Conservation (phyloP, 805 yeast species). For the Saccharomycopsis amapae region DNA sequence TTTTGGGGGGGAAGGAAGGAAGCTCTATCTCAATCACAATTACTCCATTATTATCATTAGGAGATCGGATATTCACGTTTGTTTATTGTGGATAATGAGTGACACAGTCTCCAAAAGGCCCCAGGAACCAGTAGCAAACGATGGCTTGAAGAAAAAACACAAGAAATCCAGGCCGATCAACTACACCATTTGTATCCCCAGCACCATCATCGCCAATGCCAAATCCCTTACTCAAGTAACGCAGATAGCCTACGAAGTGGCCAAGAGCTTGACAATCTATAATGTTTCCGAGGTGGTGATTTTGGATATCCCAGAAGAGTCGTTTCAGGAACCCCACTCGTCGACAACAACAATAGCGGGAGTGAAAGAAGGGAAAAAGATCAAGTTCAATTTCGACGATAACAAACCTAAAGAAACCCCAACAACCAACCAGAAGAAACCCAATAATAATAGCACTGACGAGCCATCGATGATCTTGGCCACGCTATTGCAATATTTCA, state of each 20-base stretch:
- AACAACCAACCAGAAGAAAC: constrained; percentile 22
- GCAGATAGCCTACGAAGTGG: constrained; percentile 65
- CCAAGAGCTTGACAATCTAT: constrained; percentile 63
- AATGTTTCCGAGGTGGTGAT: constrained; percentile 70
- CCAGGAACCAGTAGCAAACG: too few species aligned
- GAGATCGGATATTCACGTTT: too few species aligned
- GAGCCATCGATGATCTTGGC: constrained; percentile 43
- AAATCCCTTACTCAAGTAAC: constrained; percentile 68
- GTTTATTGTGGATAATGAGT: too few species aligned
- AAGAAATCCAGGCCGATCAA: constrained; percentile 25
- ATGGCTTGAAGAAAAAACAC: constrained; percentile 12
- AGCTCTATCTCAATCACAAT: too few species aligned
- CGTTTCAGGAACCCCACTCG: neutral
- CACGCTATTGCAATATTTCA: constrained; percentile 65
- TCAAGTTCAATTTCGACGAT: constrained; percentile 27
- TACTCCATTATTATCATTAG: too few species aligned
- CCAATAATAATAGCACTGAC: constrained; percentile 15
- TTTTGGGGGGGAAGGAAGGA: too few species aligned
- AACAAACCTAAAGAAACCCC: neutral
- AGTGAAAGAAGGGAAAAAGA: constrained; percentile 19
- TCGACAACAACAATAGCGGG: neutral
- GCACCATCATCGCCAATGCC: constrained; percentile 56
- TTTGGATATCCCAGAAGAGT: constrained; percentile 40
- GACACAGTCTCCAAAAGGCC: too few species aligned
- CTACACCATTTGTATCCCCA: constrained; percentile 66